Conservation (phyloP, 2,329 filamentous ascomycete species). For the Hyphodiscus sp. region DNA sequence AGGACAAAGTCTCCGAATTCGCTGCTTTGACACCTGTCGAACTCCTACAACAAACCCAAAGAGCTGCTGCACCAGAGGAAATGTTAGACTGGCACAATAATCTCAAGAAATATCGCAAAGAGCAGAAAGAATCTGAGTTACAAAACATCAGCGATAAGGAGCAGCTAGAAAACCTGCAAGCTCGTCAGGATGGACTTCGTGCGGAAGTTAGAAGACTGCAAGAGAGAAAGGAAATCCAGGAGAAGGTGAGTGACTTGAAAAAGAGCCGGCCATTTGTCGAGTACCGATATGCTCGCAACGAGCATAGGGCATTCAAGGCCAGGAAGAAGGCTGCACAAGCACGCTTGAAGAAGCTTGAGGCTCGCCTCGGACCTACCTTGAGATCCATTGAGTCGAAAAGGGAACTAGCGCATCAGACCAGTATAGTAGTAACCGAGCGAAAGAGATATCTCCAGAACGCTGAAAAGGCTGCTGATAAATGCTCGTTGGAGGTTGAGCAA, state of each 20-base stretch:
- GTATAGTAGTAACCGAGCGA: slow-evolving; percentile 48
- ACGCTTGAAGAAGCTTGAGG: slow-evolving; percentile 54
- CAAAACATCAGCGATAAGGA: slow-evolving; percentile 54
- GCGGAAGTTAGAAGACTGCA: slow-evolving; percentile 73
- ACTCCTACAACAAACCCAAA: slow-evolving; percentile 76
- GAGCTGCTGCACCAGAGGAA: slow-evolving; percentile 75
- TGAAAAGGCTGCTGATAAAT: slow-evolving; percentile 43
- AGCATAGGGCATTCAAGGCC: slow-evolving; percentile 46
- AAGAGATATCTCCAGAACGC: slow-evolving; percentile 46
- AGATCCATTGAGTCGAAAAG: slow-evolving; percentile 64
- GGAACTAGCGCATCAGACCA: slow-evolving; percentile 54
- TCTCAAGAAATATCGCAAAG: slow-evolving; percentile 63
- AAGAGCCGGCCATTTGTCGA: slow-evolving; percentile 58
- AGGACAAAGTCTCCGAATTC: slow-evolving; percentile 94
- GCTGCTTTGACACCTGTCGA: slow-evolving; percentile 76
- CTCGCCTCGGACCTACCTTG: slow-evolving; percentile 60
- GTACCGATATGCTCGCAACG: slow-evolving; percentile 50
- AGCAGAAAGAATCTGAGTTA: slow-evolving; percentile 58
- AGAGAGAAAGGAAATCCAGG: slow-evolving; percentile 30
- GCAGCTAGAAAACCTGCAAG: slow-evolving; percentile 59
- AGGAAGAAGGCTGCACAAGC: slow-evolving; percentile 46
- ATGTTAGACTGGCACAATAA: slow-evolving; percentile 74
- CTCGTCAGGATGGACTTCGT: slow-evolving; percentile 65
- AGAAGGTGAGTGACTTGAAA: slow-evolving; percentile 58
- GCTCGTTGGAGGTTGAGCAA: slow-evolving; percentile 34